These are phyloP conservation scores for Hypoxylon sp. DNA, from an alignment of 2,329 filamentous ascomycete species.

Conservation along the genomic window DNA sequence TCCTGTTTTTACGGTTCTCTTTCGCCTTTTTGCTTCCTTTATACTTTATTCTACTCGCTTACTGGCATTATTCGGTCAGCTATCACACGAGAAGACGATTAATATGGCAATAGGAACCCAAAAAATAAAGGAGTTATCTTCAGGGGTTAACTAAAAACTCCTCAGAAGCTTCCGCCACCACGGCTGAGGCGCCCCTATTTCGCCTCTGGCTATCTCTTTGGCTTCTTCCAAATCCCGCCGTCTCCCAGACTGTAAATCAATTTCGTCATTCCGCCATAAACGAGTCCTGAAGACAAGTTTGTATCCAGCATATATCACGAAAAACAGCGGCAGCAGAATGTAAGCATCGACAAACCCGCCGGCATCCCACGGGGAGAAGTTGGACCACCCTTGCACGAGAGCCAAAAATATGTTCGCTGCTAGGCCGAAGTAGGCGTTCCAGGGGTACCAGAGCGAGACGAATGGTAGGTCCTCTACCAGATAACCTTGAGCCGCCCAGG, in stretches of 20 bases:
- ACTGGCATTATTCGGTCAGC: too few relatives aligned
- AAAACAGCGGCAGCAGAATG: constrained; percentile 70
- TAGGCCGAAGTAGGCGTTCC: constrained; percentile 70
- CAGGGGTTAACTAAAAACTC: constrained; percentile 53
- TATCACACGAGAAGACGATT: too few relatives aligned
- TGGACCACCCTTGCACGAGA: constrained; percentile 72
- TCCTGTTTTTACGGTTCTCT: too few relatives aligned
- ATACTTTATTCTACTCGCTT: too few relatives aligned
- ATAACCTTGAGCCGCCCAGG: constrained; percentile 71
- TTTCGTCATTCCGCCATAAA: constrained; percentile 63
- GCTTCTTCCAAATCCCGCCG: constrained; percentile 66
- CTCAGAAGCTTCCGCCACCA: constrained; percentile 61
- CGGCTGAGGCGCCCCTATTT: constrained; percentile 45
- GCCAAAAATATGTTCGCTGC: constrained; percentile 69
- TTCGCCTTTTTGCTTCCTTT: too few relatives aligned
- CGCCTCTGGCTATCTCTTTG: constrained; percentile 50
- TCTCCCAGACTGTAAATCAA: constrained; percentile 69
- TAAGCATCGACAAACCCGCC: constrained; percentile 74
- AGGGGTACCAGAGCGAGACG: constrained; percentile 66
- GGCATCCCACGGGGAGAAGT: constrained; percentile 67
- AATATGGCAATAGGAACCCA: too few relatives aligned
- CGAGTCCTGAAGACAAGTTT: constrained; percentile 68
- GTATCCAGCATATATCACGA: constrained; percentile 66
- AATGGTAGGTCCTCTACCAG: constrained; percentile 67
- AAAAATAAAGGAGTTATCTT: not conserved